These are phyloP conservation scores for Kurtzmaniella fragi DNA, from an alignment of 805 yeast species.

Conservation along the genomic window DNA sequence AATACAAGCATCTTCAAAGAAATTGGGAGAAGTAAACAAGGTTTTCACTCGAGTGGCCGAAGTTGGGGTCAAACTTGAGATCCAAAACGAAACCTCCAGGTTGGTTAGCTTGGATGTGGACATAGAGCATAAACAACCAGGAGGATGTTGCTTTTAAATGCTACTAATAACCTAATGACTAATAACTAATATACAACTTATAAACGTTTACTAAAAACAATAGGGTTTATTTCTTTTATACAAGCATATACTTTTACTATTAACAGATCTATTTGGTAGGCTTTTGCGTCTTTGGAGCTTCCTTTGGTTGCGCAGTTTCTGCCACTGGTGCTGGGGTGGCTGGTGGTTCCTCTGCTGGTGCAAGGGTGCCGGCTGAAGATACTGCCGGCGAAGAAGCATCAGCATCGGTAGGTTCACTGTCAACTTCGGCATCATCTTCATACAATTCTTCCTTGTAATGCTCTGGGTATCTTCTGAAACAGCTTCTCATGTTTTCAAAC, in stretches of 20 bases:
- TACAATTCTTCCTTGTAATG: slow-evolving; percentile 87
- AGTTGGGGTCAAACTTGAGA: slow-evolving; percentile 18
- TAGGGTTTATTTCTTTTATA: not conserved
- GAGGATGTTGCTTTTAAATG: slow-evolving; percentile 1
- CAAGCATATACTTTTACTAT: not conserved
- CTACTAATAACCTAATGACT: too few relatives aligned
- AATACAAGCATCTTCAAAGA: slow-evolving; percentile 28
- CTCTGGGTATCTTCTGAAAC: slow-evolving; percentile 91
- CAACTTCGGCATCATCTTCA: slow-evolving; percentile 53
- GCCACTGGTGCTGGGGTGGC: not conserved
- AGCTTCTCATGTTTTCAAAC: slow-evolving; percentile 87
- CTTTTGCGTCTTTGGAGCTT: not conserved
- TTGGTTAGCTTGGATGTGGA: slow-evolving; percentile 3
- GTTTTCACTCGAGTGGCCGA: slow-evolving; percentile 34
- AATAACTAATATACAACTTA: not conserved
- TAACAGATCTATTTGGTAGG: slow-evolving; percentile 1
- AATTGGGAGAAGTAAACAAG: slow-evolving; percentile 23
- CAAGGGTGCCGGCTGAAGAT: not conserved
- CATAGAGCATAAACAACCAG: not conserved
- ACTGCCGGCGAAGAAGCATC: slow-evolving; percentile 2
- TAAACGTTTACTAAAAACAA: not conserved
- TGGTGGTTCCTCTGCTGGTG: slow-evolving; percentile 3
- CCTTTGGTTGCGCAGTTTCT: not conserved
- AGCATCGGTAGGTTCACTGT: slow-evolving; percentile 1
- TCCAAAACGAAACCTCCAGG: slow-evolving; percentile 7